phyloP scores from a whole-genome alignment of 75 land plant species.

The Selaginella moellendorffii region DNA sequence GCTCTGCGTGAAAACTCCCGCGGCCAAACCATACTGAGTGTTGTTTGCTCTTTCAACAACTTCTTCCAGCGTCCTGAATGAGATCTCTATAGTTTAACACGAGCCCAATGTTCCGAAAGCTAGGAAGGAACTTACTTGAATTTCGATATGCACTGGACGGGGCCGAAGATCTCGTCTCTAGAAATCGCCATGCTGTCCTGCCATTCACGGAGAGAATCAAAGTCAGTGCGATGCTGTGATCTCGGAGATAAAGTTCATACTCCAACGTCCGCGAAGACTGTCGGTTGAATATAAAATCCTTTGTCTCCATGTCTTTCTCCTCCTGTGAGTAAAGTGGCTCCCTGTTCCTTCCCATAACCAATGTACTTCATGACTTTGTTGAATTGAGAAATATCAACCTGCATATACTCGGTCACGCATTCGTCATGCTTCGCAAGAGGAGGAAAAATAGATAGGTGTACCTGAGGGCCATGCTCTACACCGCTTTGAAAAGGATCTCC shows the following conservation, averaged over 20 bases:
- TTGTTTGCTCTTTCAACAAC: constrained; percentile 62
- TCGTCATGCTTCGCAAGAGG: too few relatives aligned
- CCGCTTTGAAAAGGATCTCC: constrained; percentile 84
- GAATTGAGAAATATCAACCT: constrained; percentile 56
- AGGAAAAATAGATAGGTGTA: constrained; percentile 7
- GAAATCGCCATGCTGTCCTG: constrained; percentile 67
- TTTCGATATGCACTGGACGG: constrained; percentile 63
- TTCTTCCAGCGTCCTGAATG: constrained; percentile 56
- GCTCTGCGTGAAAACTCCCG: constrained; percentile 78
- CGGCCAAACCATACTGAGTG: constrained; percentile 68
- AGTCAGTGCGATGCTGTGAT: background rate
- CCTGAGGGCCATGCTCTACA: constrained; percentile 92
- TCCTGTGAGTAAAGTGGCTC: constrained; percentile 78
- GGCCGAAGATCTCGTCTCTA: constrained; percentile 78
- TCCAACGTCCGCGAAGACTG: constrained; percentile 74
- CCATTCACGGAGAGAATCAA: background rate
- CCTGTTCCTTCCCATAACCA: constrained; percentile 44
- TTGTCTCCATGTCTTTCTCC: constrained; percentile 53
- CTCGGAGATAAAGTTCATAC: constrained; percentile 16
- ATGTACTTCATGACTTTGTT: constrained; percentile 60
- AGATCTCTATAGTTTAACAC: too few relatives aligned
- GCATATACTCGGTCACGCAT: background rate
- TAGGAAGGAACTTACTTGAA: constrained; percentile 57
- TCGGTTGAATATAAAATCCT: constrained; percentile 80
- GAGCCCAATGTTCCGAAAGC: too few relatives aligned